These are phyloP conservation scores for Naematelia aurantialba DNA, from an alignment of 768 basidiomycete genomes.

Conservation along the genomic window DNA sequence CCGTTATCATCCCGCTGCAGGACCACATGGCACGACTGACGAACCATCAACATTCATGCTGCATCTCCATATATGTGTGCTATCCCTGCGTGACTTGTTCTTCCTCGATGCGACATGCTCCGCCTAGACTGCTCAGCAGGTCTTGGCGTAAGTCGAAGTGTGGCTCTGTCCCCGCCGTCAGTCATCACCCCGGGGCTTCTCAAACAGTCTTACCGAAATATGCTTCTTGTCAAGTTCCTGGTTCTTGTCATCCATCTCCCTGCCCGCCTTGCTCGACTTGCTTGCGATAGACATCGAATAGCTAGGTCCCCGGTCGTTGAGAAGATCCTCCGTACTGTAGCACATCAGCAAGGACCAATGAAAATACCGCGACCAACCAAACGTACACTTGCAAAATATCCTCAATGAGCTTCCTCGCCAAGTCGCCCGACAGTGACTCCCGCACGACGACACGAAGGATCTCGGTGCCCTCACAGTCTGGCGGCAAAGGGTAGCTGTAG, in stretches of 20 bases:
- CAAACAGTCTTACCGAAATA: slow-evolving; percentile 17
- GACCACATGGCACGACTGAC: too few species aligned
- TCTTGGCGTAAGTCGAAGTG: neutral
- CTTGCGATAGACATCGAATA: slow-evolving; percentile 26
- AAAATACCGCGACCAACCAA: neutral
- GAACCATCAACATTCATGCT: too few species aligned
- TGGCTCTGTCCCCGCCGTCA: neutral
- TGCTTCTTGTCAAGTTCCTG: slow-evolving; percentile 24
- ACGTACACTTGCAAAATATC: slow-evolving; percentile 43
- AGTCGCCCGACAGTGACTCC: slow-evolving; percentile 56
- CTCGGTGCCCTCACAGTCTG: slow-evolving; percentile 57
- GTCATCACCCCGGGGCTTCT: neutral
- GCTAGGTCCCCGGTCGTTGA: slow-evolving; percentile 35
- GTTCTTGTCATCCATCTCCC: slow-evolving; percentile 10
- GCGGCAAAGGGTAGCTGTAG: slow-evolving; percentile 56
- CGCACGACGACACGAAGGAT: slow-evolving; percentile 63
- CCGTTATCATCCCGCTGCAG: too few species aligned
- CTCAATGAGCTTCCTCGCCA: slow-evolving; percentile 35
- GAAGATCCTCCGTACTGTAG: slow-evolving; percentile 29
- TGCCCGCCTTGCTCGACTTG: slow-evolving; percentile 5
- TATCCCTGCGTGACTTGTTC: neutral
- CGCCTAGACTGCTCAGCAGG: neutral
- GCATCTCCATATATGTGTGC: too few species aligned
- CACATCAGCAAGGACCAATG: neutral
- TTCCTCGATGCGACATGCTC: neutral